Evolutionary conservation across 2,329 filamentous ascomycete genomes (phyloP).

Genomic region (Fusarium sp.): DNA sequence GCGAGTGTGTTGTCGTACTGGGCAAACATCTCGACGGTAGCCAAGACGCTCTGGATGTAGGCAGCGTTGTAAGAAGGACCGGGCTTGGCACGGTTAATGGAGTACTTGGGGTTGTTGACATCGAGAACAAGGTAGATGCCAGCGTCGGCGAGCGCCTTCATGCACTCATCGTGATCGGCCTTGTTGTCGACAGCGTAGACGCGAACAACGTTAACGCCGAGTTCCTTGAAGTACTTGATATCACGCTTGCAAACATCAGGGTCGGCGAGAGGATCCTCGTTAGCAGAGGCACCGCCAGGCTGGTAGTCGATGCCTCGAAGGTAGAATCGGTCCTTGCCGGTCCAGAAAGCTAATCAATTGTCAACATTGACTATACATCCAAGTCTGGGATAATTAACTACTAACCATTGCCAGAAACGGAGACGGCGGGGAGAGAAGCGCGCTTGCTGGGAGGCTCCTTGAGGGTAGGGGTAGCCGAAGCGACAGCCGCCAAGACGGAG

Average conservation of each 20-base stretch:
- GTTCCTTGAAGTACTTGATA: slow-evolving; percentile 82
- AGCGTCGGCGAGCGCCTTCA: slow-evolving; percentile 81
- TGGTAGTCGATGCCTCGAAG: slow-evolving; percentile 73
- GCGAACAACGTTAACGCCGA: slow-evolving; percentile 91
- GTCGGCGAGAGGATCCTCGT: slow-evolving; percentile 82
- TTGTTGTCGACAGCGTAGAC: slow-evolving; percentile 95
- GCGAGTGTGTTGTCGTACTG: slow-evolving; percentile 89
- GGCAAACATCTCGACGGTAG: slow-evolving; percentile 86
- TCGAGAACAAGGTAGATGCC: slow-evolving; percentile 94
- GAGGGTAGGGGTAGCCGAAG: slow-evolving; percentile 64
- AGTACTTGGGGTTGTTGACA: slow-evolving; percentile 91
- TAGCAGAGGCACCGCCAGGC: slow-evolving; percentile 68
- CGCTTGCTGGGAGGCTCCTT: slow-evolving; percentile 64
- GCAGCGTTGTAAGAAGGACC: slow-evolving; percentile 86
- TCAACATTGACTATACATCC: not conserved
- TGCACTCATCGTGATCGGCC: slow-evolving; percentile 83
- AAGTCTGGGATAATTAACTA: not conserved
- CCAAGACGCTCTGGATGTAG: slow-evolving; percentile 87
- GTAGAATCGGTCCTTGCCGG: slow-evolving; percentile 67
- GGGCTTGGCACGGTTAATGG: slow-evolving; percentile 83
- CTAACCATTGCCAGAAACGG: slow-evolving; percentile 69
- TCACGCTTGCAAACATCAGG: slow-evolving; percentile 78
- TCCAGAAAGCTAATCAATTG: slow-evolving; percentile 64
- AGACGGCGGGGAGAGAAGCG: slow-evolving; percentile 62
- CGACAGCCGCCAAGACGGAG: slow-evolving; percentile 63